These are phyloP conservation scores for Sporormia fimetaria DNA, from an alignment of 495 filamentous ascomycete genomes.

Conservation along the genomic window DNA sequence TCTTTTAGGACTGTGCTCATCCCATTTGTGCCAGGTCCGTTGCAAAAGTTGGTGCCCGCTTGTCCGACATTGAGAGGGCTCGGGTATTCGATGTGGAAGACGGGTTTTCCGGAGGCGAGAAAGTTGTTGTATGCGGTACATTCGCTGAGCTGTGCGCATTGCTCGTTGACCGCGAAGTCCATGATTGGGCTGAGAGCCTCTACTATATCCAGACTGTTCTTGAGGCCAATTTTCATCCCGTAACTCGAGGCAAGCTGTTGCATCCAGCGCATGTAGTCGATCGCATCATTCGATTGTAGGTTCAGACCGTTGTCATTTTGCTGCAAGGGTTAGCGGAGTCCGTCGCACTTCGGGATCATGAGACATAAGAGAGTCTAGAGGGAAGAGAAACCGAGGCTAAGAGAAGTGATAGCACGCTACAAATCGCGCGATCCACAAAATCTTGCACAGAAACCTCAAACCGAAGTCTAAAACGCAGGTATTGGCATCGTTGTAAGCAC, in stretches of 20 bases:
- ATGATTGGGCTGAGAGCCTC: constrained; percentile 41
- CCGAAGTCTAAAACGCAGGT: too few species aligned
- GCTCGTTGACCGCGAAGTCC: constrained; percentile 61
- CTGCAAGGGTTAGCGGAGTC: constrained; percentile 13
- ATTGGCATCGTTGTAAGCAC: too few species aligned
- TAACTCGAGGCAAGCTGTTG: constrained; percentile 39
- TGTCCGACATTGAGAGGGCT: background rate
- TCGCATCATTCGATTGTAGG: constrained; percentile 42
- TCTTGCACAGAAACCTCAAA: background rate
- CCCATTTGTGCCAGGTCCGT: constrained; percentile 5
- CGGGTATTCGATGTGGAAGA: constrained; percentile 63
- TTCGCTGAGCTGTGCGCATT: constrained; percentile 48
- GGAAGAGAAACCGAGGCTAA: too few species aligned
- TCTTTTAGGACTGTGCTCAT: constrained; percentile 20
- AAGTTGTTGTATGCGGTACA: constrained; percentile 47
- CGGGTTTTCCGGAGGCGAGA: constrained; percentile 47
- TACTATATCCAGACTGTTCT: constrained; percentile 53
- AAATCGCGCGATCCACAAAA: too few species aligned
- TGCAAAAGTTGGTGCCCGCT: constrained; percentile 7
- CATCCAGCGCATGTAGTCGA: constrained; percentile 49
- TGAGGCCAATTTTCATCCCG: constrained; percentile 49
- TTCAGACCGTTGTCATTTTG: constrained; percentile 43
- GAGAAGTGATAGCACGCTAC: too few species aligned
- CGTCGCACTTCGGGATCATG: too few species aligned
- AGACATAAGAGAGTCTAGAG: too few species aligned